Conservation (phyloP, 208 protist genomes). For the Leishmania major region DNA sequence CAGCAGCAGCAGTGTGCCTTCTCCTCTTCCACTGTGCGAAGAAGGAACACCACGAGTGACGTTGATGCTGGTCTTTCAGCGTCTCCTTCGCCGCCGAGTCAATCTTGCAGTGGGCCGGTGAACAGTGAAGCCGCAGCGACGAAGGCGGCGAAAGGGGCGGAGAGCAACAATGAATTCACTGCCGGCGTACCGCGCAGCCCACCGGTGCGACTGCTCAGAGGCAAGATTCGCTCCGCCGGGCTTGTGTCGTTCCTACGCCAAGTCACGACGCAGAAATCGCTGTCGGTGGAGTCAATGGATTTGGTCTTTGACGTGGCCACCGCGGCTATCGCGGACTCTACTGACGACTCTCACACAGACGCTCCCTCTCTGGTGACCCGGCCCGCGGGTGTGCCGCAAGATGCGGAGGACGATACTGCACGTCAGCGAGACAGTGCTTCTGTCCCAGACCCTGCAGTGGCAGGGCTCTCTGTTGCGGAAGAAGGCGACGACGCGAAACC, state of each 20-base stretch:
- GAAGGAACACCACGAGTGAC: neutral
- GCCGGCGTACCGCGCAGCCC: neutral
- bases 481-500: neutral
- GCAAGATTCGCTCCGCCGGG: slow-evolving; percentile 26
- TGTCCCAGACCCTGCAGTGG: neutral
- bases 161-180: neutral
- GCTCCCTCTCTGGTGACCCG: neutral
- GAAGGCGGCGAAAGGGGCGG: neutral
- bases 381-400: neutral
- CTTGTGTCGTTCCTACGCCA: slow-evolving; percentile 31
- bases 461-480: neutral
- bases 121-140: neutral
- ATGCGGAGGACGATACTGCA: neutral
- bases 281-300: slow-evolving; percentile 26
- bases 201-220: slow-evolving; percentile 24
- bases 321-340: neutral
- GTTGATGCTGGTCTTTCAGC: neutral
- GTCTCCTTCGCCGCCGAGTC: neutral
- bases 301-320: slow-evolving; percentile 24
- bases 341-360: neutral
- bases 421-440: neutral
- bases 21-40: neutral
- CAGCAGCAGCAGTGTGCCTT: neutral
- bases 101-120: neutral
- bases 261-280: slow-evolving; percentile 29